These are phyloP conservation scores for Tephrocybe sp. DNA, from an alignment of 768 basidiomycete genomes.

Conservation along the genomic window DNA sequence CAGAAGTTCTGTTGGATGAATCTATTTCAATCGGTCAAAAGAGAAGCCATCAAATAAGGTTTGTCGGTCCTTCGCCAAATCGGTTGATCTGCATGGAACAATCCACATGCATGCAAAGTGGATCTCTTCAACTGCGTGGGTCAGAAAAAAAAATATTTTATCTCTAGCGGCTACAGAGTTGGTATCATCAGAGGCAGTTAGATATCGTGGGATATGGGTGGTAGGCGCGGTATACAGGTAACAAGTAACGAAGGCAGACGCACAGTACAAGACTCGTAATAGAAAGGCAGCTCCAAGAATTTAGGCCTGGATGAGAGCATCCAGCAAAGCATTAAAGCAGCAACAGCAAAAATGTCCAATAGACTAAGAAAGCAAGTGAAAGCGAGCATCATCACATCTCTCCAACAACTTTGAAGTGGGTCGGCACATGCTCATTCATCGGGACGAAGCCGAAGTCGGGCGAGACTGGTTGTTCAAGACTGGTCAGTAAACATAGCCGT, in stretches of 20 bases:
- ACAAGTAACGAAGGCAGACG: not conserved
- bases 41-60: constrained; percentile 13
- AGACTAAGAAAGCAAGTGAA: constrained; percentile 11
- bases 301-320: not conserved
- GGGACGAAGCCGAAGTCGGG: constrained; percentile 84
- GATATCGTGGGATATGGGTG: not conserved
- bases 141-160: constrained; percentile 4
- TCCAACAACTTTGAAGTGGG: constrained; percentile 56
- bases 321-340: constrained; percentile 13
- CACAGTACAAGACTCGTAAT: constrained; percentile 5
- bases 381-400: constrained; percentile 39
- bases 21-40: constrained; percentile 25
- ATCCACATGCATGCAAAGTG: constrained; percentile 7
- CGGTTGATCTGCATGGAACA: constrained; percentile 12
- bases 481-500: constrained; percentile 43
- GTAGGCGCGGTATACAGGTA: constrained; percentile 9
- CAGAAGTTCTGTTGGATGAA: constrained; percentile 40
- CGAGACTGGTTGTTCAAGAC: constrained; percentile 56
- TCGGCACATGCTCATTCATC: constrained; percentile 75
- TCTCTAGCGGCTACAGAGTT: constrained; percentile 10
- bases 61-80: constrained; percentile 11
- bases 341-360: constrained; percentile 17
- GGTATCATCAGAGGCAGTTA: constrained; percentile 8
- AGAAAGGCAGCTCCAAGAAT: constrained; percentile 8
- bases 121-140: not conserved